Evolutionary conservation across 139 green algal genomes (phyloP).

Genomic region (Coelastrella sp.): DNA sequence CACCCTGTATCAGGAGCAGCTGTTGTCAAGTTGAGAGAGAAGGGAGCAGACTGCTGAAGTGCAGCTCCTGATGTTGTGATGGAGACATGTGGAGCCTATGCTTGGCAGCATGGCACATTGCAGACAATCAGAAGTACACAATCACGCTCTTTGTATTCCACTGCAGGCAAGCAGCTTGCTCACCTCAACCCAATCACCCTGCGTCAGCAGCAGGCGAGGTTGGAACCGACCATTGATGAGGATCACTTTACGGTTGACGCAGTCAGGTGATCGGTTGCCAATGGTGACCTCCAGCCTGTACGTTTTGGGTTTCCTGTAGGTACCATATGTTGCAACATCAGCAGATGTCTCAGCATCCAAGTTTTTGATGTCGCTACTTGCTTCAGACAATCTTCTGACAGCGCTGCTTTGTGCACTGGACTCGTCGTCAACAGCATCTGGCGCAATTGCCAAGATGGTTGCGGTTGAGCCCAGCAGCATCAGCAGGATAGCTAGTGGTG

Average conservation of each 20-base stretch:
- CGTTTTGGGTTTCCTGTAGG: neutral
- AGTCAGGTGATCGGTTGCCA: conserved; percentile 17
- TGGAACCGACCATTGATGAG: conserved; percentile 39
- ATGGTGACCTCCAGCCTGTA: conserved; percentile 5
- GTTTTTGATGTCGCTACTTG: no score
- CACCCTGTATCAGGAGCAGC: no score
- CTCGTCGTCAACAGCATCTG: no score
- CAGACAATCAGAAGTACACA: neutral
- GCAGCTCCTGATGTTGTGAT: no score
- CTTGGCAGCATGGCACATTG: neutral
- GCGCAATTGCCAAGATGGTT: no score
- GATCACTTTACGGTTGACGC: conserved; percentile 5
- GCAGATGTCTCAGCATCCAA: no score
- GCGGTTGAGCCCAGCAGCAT: no score
- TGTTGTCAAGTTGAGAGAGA: neutral
- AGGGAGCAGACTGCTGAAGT: neutral
- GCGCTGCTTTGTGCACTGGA: no score
- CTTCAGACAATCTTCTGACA: no score
- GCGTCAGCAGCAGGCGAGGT: neutral
- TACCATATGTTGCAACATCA: no score
- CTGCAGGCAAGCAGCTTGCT: neutral
- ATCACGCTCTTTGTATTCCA: neutral
- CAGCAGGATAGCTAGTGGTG: no score
- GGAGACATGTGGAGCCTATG: no score
- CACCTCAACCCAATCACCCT: conserved; percentile 35